These are phyloP conservation scores for Backusella tuberculispora DNA, from an alignment of 192 early-diverging fungal genomes.

Conservation along the genomic window DNA sequence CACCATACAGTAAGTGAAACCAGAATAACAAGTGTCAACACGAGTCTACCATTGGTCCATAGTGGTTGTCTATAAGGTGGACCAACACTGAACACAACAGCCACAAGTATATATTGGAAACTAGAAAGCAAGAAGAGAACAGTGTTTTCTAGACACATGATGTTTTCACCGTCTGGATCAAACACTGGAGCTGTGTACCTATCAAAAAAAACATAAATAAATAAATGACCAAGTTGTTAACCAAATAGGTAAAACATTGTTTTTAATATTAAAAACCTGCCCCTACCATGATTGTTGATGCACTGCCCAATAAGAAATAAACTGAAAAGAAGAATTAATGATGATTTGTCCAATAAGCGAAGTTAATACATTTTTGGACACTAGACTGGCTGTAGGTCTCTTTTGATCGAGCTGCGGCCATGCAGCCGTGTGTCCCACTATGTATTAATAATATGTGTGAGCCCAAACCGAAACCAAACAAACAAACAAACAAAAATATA, in stretches of 20 bases:
- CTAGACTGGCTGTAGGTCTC: slow-evolving; percentile 88
- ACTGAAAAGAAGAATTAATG: slow-evolving; percentile 83
- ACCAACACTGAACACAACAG: slow-evolving; percentile 93
- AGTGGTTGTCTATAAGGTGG: slow-evolving; percentile 92
- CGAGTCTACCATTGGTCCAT: slow-evolving; percentile 86
- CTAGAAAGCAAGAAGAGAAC: slow-evolving; percentile 88
- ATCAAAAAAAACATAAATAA: background rate
- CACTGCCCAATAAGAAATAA: slow-evolving; percentile 70
- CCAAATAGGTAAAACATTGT: background rate
- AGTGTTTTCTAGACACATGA: slow-evolving; percentile 88
- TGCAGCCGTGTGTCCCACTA: slow-evolving; percentile 90
- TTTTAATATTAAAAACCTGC: background rate
- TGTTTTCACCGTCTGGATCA: slow-evolving; percentile 69
- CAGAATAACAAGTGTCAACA: slow-evolving; percentile 63
- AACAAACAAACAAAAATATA: no score
- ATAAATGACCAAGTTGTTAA: background rate
- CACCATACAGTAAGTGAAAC: slow-evolving; percentile 51
- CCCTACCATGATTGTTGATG: slow-evolving; percentile 77
- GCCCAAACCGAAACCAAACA: background rate
- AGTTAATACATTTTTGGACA: slow-evolving; percentile 88
- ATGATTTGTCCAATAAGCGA: slow-evolving; percentile 89
- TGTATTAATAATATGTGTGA: slow-evolving; percentile 1
- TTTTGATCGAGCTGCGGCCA: slow-evolving; percentile 73
- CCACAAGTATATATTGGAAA: slow-evolving; percentile 93
- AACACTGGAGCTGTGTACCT: slow-evolving; percentile 58